A percentile compares a stretch with the other conserved stretches of the same genome.
These are phyloP conservation scores for Alternaria sp. DNA, from an alignment of 2,329 filamentous ascomycete species.

Conservation along the genomic window DNA sequence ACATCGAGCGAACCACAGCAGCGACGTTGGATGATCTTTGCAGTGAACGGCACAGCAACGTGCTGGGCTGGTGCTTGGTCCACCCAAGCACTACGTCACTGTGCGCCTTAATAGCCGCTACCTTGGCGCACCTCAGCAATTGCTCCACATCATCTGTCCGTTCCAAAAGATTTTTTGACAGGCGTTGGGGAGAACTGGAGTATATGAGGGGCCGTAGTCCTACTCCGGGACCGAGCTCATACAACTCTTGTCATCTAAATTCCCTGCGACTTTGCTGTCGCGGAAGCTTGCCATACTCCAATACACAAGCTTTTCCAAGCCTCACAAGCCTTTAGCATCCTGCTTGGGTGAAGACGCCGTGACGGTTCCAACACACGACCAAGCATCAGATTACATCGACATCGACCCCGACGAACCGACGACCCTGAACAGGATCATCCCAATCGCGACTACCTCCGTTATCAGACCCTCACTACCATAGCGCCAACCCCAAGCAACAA, in stretches of 20 bases:
- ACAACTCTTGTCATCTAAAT: slow-evolving; percentile 3
- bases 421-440: slow-evolving; percentile 13
- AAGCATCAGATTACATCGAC: slow-evolving; percentile 3
- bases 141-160: slow-evolving; percentile 17
- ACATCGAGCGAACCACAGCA: slow-evolving; percentile 17
- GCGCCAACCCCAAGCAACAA: slow-evolving; percentile 13
- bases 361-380: slow-evolving; percentile 20
- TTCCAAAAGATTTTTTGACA: slow-evolving; percentile 14
- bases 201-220: slow-evolving; percentile 8
- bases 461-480: slow-evolving; percentile 10
- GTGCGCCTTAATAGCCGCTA: slow-evolving; percentile 18
- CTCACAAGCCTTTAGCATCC: slow-evolving; percentile 34
- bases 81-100: slow-evolving; percentile 24
- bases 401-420: neutral
- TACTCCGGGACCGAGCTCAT: neutral
- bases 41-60: slow-evolving; percentile 11
- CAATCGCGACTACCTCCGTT: slow-evolving; percentile 16
- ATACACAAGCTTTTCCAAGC: slow-evolving; percentile 41
- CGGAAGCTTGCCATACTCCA: slow-evolving; percentile 8
- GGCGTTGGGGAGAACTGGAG: slow-evolving; percentile 7
- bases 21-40: slow-evolving; percentile 22
- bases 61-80: slow-evolving; percentile 8
- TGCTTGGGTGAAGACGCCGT: slow-evolving; percentile 31
- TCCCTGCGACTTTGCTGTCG: slow-evolving; percentile 8
- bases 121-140: slow-evolving; percentile 13